A percentile compares a stretch with the other conserved stretches of the same genome.
These are phyloP conservation scores for Aspergillus heteromorphus DNA, from an alignment of 495 filamentous ascomycete species.

Conservation along the genomic window DNA sequence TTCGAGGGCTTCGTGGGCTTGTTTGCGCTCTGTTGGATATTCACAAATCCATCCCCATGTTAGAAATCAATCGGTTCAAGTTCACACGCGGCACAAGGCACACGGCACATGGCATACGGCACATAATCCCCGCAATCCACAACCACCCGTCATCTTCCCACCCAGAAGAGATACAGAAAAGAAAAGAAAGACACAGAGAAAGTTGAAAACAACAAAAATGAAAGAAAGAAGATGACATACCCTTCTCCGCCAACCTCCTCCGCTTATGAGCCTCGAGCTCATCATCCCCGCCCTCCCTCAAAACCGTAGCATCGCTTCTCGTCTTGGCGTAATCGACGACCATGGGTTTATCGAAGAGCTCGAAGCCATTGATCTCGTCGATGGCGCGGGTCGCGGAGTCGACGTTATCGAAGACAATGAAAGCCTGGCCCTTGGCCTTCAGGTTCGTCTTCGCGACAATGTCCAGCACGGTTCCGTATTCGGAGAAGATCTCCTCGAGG, in stretches of 20 bases:
- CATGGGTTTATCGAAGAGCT: constrained; percentile 93
- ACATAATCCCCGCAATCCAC: too few relatives aligned
- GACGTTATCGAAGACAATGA: constrained; percentile 82
- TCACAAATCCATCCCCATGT: too few relatives aligned
- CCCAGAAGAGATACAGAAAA: too few relatives aligned
- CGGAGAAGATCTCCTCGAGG: constrained; percentile 73
- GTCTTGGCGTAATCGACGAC: constrained; percentile 78
- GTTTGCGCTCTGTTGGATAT: constrained; percentile 70
- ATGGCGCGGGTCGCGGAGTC: constrained; percentile 75
- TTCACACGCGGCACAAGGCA: too few relatives aligned
- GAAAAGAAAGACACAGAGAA: background rate
- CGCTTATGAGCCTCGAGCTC: constrained; percentile 87
- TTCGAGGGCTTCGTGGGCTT: constrained; percentile 78
- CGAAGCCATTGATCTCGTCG: constrained; percentile 88
- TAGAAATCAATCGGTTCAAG: too few relatives aligned
- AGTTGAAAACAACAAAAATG: too few relatives aligned
- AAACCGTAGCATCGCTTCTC: constrained; percentile 81
- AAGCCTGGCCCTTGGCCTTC: constrained; percentile 92
- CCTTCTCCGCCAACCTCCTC: constrained; percentile 82
- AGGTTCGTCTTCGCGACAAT: constrained; percentile 89
- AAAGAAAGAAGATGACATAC: constrained; percentile 41
- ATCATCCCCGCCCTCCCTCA: constrained; percentile 63
- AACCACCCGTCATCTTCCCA: too few relatives aligned
- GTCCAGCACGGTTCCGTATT: constrained; percentile 87
- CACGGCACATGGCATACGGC: too few relatives aligned